Percentiles rank a stretch among this genome's conserved stretches.
phyloP scores from a whole-genome alignment of 2,329 filamentous ascomycete genomes.

The Apiospora hydei region DNA sequence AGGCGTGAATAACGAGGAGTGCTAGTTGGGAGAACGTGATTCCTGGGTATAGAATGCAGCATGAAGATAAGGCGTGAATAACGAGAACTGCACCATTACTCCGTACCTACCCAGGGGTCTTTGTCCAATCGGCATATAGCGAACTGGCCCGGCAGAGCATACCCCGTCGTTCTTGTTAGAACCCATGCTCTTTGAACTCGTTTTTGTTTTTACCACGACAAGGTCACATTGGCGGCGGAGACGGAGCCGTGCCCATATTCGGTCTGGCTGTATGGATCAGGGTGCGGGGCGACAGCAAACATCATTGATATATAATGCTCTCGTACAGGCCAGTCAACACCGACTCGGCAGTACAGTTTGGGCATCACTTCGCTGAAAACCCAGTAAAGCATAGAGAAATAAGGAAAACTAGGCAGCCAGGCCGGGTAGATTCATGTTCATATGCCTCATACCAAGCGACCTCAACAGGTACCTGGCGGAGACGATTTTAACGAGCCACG shows the following conservation, averaged over 20 bases:
- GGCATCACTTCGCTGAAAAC: background rate
- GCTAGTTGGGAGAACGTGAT: background rate
- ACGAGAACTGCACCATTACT: too few relatives aligned
- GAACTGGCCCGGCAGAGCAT: background rate
- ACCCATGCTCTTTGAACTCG: background rate
- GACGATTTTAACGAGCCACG: background rate
- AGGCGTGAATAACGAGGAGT: background rate
- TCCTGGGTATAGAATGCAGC: background rate
- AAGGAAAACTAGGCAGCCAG: too few relatives aligned
- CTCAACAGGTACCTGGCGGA: background rate
- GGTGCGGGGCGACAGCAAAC: background rate
- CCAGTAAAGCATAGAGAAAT: background rate
- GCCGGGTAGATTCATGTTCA: background rate
- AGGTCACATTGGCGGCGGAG: background rate
- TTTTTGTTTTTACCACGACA: background rate
- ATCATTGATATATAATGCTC: background rate
- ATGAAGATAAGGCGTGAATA: background rate
- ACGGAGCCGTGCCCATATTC: background rate
- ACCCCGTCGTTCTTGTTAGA: background rate
- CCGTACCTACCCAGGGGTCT: too few relatives aligned
- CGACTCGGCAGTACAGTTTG: background rate
- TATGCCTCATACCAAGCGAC: background rate
- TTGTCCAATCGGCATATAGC: background rate
- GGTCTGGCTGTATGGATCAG: constrained; percentile 8
- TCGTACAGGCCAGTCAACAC: background rate